Evolutionary conservation across 2,329 filamentous ascomycete species (phyloP), one percentile per base, ranked within the genome.

Genomic region (Neopestalotiopsis rosae): DNA sequence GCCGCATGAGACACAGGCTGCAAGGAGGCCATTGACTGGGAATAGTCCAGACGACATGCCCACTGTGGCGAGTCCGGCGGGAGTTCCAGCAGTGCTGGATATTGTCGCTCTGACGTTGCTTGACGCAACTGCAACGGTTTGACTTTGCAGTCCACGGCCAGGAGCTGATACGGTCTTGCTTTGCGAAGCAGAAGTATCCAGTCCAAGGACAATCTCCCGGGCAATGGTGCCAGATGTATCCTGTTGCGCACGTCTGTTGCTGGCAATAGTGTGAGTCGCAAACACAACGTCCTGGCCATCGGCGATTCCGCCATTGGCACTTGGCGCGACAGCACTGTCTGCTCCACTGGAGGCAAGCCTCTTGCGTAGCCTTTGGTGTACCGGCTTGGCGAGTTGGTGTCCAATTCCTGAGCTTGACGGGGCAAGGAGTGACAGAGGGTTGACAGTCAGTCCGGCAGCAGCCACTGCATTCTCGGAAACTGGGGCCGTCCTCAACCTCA

Each of bases 21-120:
- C 58, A 17, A 61, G 30, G 4, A 24, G 32, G 13, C 59, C 59
- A 34, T 62, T 34, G 59, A 62, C 59, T 62, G 32, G 59, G 59
- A 20, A 62, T 30, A 40, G 59, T 10, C 59, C 34, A 30, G 57
- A 14, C 32, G 59, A 40, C 30, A 20, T 17, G 7, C 17, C 4
- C 10, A 7, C 14, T 40, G n/a, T 5, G 24, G 24, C 24, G 5
- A 24, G 12, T 32, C 20, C 30, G 4, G 30, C 30, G 57, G 24
- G 24, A 13, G 30, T 17, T 30, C 28, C 57, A 30, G 30, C 57
- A 59, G 9, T 14, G 2, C 24, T 12, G 2, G 30, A 34, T 6
- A 17, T 59, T 9, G 57, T 30, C 13, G 57, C 57, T 30, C 30
- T 20, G 20, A 10, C 17, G 17, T 52, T 9, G 45, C 45, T 52